Evolutionary conservation across 805 yeast species (phyloP), one percentile per base, ranked within the genome.

Genomic region (Ogataea degrootiae): DNA sequence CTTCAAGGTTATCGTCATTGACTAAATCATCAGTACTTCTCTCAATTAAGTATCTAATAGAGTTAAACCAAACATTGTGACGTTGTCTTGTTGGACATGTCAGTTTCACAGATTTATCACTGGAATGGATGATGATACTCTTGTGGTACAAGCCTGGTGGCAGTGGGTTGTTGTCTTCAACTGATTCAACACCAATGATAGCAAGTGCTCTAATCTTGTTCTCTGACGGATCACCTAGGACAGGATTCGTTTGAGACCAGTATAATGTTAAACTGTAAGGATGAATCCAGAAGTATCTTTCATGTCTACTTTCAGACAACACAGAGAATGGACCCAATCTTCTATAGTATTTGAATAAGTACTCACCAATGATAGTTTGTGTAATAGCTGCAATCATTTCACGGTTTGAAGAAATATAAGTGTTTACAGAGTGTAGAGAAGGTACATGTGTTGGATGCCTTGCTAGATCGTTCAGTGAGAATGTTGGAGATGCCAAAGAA

Each of bases 231-330:
- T 85, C 83, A 4, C 80, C 76, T 42, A 85, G 62, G 0, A 84
- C 85, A 1, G 97, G 97, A 59, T 87, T 87, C 12, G 82, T 74
- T 5, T 78, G 75, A 3, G 92, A 83, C 99, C 99, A 92, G 66
- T 88, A 90, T 41, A 92, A 72, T 0, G 96, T 88, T 71, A 89
- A 69, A 8, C 94, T 85, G 66, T 91, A 91, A 3, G 99, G 98
- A 67, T 92, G 96, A 40, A 94, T 80, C 98, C 98, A 94, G 75
- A 92, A 92, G 69, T 80, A 92, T 54, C 97, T 77, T 61, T 86
- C 94, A 61, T 92, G 99, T 50, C 97, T 78, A 38, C 79, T 77
- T 43, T 89, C 94, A 0, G 92, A 78, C 19, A 88, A 75, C 1
- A 85, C 75, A 36, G 88, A 83, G 43, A 87, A 72, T 15, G 90